A percentile compares a stretch with the other conserved stretches of the same genome.
These are phyloP conservation scores for Boechera retrofracta DNA, from an alignment of 345 rosid species.

Conservation along the genomic window DNA sequence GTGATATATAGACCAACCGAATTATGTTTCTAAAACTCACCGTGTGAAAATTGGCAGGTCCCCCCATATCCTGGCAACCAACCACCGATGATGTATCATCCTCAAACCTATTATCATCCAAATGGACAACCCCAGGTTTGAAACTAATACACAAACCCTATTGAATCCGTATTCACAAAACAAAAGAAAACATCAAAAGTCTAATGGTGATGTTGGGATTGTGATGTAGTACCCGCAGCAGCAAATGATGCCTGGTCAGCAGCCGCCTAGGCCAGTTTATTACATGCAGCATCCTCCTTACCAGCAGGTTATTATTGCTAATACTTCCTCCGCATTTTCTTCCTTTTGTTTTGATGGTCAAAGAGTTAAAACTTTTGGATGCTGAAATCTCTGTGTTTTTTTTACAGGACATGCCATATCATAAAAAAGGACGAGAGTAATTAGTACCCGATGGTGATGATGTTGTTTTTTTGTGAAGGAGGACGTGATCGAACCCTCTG, in stretches of 20 bases:
- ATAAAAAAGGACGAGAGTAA: constrained; percentile 30
- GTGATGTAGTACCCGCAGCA: constrained; percentile 51
- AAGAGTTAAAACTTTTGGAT: constrained; percentile 13
- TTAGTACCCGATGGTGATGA: constrained; percentile 20
- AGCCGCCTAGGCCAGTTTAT: constrained; percentile 56
- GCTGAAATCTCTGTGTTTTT: constrained; percentile 8
- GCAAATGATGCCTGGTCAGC: constrained; percentile 71
- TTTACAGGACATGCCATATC: constrained; percentile 36
- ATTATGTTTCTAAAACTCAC: constrained; percentile 11
- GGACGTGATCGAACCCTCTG: constrained; percentile 6
- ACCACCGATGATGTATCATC: constrained; percentile 66
- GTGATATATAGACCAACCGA: neutral
- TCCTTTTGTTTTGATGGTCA: neutral
- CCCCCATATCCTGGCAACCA: constrained; percentile 70
- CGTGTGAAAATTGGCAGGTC: constrained; percentile 52
- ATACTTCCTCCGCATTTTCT: neutral
- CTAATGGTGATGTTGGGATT: constrained; percentile 19
- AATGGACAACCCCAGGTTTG: constrained; percentile 72
- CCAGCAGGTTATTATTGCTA: constrained; percentile 72
- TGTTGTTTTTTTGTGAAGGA: constrained; percentile 19
- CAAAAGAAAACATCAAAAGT: neutral
- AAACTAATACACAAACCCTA: neutral
- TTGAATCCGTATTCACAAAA: neutral
- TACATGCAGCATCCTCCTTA: constrained; percentile 60
- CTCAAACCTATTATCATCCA: constrained; percentile 74